phyloP scores from a whole-genome alignment of 257 asterid genomes.

The Gentiana macrophylla region DNA sequence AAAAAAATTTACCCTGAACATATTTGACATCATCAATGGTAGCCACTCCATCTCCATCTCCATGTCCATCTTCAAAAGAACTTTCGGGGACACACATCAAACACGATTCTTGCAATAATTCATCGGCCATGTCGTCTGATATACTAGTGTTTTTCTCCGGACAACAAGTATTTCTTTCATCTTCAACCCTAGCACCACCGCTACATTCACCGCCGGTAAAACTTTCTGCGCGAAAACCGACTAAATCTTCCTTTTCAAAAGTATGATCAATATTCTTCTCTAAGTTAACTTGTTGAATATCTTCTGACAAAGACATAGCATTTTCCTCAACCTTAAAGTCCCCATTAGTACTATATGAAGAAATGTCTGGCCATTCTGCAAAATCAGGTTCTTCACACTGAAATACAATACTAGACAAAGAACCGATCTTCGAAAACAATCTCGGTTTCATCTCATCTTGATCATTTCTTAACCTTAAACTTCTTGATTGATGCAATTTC shows the following conservation, averaged over 20 bases:
- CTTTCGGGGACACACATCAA: constrained; percentile 10
- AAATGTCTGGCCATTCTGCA: constrained; percentile 15
- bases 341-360: constrained; percentile 5
- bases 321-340: constrained; percentile 12
- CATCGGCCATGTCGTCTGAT: constrained; percentile 2
- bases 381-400: constrained; percentile 22
- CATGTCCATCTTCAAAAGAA: constrained; percentile 7
- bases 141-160: constrained; percentile 10
- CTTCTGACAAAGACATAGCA: background rate
- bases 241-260: constrained; percentile 11
- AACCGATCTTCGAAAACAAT: constrained; percentile 31
- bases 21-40: constrained; percentile 14
- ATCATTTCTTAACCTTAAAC: constrained; percentile 52
- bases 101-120: constrained; percentile 10
- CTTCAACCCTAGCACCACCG: constrained; percentile 11
- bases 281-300: constrained; percentile 6
- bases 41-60: constrained; percentile 11
- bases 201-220: constrained; percentile 5
- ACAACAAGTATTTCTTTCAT: constrained; percentile 2
- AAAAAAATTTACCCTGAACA: constrained; percentile 29
- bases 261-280: constrained; percentile 4
- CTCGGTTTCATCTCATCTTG: constrained; percentile 19
- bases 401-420: constrained; percentile 40
- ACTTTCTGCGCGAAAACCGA: constrained; percentile 2
- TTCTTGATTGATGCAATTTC: constrained; percentile 32